phyloP scores from a whole-genome alignment of 2,329 filamentous ascomycete genomes.

The Xylariaceae sp. region DNA sequence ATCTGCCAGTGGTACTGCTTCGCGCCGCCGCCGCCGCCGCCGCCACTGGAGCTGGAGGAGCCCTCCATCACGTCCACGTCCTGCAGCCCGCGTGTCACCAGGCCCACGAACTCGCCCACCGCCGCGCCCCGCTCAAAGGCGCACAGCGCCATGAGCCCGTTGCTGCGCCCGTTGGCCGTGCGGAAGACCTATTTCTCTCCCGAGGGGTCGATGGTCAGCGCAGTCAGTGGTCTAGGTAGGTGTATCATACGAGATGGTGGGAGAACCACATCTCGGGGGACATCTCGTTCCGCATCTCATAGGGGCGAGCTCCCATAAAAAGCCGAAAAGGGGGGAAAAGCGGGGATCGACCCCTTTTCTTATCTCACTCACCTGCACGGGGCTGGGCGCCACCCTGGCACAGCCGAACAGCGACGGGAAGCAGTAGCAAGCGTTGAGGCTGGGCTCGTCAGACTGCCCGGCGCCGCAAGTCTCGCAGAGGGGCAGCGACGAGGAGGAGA shows the following conservation, averaged over 20 bases:
- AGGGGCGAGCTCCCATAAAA: too few species aligned
- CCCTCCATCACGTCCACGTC: conserved; percentile 49
- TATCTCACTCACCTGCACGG: conserved; percentile 47
- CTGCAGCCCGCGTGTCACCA: conserved; percentile 43
- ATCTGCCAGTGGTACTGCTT: conserved; percentile 53
- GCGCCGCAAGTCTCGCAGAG: conserved; percentile 38
- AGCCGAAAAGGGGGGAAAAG: too few species aligned
- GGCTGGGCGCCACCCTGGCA: conserved; percentile 27
- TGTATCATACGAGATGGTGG: too few species aligned
- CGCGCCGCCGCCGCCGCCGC: too few species aligned
- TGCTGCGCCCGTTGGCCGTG: conserved; percentile 45
- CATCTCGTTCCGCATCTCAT: too few species aligned
- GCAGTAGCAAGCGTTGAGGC: conserved; percentile 42
- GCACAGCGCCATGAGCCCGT: conserved; percentile 39
- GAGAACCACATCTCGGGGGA: too few species aligned
- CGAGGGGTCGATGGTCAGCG: too few species aligned
- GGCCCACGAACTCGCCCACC: conserved; percentile 48
- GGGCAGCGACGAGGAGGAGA: conserved; percentile 17
- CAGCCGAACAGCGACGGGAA: conserved; percentile 45
- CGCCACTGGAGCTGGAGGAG: too few species aligned
- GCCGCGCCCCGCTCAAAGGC: conserved; percentile 44
- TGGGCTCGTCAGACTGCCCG: conserved; percentile 41
- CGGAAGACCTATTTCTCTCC: too few species aligned
- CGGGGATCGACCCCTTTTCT: too few species aligned
- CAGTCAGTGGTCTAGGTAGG: too few species aligned